phyloP scores from a whole-genome alignment of 345 rosid genomes.

The Corymbia maculata region DNA sequence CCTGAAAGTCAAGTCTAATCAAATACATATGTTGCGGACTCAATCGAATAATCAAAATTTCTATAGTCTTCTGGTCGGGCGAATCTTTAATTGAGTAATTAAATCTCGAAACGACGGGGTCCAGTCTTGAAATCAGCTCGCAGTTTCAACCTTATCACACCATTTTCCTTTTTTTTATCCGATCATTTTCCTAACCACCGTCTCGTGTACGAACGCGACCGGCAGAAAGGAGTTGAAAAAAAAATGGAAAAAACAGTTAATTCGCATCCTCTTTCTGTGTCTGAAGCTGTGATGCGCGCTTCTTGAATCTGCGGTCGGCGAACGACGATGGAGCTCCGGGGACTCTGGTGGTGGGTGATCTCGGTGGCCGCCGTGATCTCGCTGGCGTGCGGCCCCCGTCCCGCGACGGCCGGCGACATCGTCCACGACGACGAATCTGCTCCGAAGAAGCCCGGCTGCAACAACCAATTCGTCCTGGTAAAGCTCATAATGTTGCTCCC shows the following conservation, averaged over 20 bases:
- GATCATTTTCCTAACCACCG: background rate
- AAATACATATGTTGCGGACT: fast-evolving
- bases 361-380: conserved; percentile 24
- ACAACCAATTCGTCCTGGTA: conserved; percentile 96
- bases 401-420: conserved; percentile 74
- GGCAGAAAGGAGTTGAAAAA: background rate
- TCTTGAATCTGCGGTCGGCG: background rate
- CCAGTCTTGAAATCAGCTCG: background rate
- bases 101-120: background rate
- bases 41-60: background rate
- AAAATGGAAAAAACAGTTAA: background rate
- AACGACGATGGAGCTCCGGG: conserved; percentile 51
- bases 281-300: conserved; percentile 12
- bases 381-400: conserved; percentile 26
- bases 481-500: background rate
- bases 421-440: conserved; percentile 82
- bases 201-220: background rate
- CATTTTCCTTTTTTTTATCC: background rate
- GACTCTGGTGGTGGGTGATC: conserved; percentile 20
- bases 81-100: background rate
- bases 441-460: conserved; percentile 99
- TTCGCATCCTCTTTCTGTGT: background rate
- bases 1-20: too few species aligned
- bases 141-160: background rate
- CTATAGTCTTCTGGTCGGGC: background rate